These are phyloP conservation scores for Paraphoma sp. DNA, from an alignment of 2,329 filamentous ascomycete species.

Conservation along the genomic window DNA sequence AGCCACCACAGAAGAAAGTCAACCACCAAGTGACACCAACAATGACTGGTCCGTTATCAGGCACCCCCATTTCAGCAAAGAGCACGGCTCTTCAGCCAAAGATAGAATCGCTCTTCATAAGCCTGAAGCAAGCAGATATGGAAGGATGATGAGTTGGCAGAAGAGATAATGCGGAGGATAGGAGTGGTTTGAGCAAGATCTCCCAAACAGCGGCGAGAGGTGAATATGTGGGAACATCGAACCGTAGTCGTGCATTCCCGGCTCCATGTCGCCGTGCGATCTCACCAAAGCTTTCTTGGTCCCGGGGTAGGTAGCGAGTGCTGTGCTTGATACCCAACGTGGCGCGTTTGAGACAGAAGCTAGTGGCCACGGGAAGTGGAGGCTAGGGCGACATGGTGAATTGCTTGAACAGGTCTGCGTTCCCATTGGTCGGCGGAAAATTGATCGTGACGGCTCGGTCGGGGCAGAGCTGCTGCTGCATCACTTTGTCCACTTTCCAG, in stretches of 20 bases:
- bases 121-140: background rate
- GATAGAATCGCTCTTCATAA: background rate
- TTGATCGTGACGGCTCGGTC: background rate
- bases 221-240: constrained; percentile 9
- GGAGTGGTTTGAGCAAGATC: constrained; percentile 7
- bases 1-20: constrained; percentile 24
- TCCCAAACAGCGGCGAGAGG: constrained; percentile 6
- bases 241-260: background rate
- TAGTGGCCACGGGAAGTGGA: constrained; percentile 4
- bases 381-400: background rate
- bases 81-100: constrained; percentile 4
- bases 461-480: background rate
- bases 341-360: constrained; percentile 7
- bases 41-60: constrained; percentile 32
- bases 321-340: constrained; percentile 15
- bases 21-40: constrained; percentile 35
- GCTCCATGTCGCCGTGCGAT: background rate
- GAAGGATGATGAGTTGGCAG: background rate
- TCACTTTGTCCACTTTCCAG: background rate
- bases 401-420: background rate
- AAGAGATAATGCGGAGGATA: background rate
- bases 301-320: background rate
- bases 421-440: background rate
- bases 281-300: background rate
- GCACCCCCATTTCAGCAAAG: constrained; percentile 15